A percentile compares a stretch with the other conserved stretches of the same genome.
These are phyloP conservation scores for Stromatinia cepivora DNA, from an alignment of 2,329 filamentous ascomycete genomes.

Conservation along the genomic window DNA sequence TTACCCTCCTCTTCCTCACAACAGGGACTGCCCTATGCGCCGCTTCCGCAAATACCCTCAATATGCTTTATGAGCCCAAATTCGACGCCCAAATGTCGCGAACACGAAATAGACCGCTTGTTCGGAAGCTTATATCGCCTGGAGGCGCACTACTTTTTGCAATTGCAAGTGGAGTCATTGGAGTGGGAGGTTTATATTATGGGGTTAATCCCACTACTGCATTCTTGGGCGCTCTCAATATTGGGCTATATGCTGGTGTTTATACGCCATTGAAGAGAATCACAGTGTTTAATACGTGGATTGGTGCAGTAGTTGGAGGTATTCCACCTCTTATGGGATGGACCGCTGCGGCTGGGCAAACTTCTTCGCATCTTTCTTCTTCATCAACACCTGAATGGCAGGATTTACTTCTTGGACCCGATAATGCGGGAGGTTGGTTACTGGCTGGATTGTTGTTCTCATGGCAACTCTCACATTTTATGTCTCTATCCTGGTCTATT, in stretches of 20 bases:
- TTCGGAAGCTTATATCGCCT: conserved; percentile 73
- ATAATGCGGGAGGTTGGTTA: conserved; percentile 80
- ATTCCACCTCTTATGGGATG: conserved; percentile 98
- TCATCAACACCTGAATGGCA: conserved; percentile 64
- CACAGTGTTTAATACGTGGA: conserved; percentile 88
- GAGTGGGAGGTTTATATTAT: conserved; percentile 74
- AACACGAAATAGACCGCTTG: conserved; percentile 87
- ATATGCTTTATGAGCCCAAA: conserved; percentile 93
- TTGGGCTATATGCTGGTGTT: conserved; percentile 82
- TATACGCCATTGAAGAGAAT: conserved; percentile 93
- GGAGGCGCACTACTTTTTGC: conserved; percentile 78
- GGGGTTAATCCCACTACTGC: conserved; percentile 95
- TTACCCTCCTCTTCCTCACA: conserved; percentile 91
- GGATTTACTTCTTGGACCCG: conserved; percentile 72
- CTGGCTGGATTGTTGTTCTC: conserved; percentile 81
- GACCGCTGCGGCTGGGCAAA: conserved; percentile 90
- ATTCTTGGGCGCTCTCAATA: conserved; percentile 80
- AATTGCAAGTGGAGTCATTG: conserved; percentile 65
- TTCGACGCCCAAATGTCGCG: conserved; percentile 92
- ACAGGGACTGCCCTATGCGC: conserved; percentile 83
- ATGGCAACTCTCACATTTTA: conserved; percentile 99
- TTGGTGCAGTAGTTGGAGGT: conserved; percentile 86
- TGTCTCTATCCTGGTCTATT: conserved; percentile 86
- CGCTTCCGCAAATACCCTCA: conserved; percentile 90
- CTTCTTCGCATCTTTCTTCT: conserved; percentile 71